Evolutionary conservation across 2,329 filamentous ascomycete species (phyloP).

Genomic region (Emmonsiellopsis sp.): DNA sequence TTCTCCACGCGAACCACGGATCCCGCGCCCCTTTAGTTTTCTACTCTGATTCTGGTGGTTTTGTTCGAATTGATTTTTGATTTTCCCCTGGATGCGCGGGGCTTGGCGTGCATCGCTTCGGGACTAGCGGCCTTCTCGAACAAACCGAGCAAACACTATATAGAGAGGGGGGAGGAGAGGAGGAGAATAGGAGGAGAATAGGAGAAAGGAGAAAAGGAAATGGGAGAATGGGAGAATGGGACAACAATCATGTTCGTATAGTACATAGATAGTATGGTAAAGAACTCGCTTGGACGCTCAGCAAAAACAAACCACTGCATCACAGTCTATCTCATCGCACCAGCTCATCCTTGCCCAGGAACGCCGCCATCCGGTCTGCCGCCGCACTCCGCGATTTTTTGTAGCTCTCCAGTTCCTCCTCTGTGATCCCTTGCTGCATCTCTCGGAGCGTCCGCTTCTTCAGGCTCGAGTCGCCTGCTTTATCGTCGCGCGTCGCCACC

Average conservation of each 20-base stretch:
- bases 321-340: slow-evolving; percentile 5
- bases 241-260: neutral
- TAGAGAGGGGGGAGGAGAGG: too few species aligned
- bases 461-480: slow-evolving; percentile 11
- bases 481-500: slow-evolving; percentile 2
- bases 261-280: neutral
- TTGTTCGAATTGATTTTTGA: neutral
- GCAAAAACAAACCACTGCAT: neutral
- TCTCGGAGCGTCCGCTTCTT: slow-evolving; percentile 72
- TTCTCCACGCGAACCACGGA: neutral
- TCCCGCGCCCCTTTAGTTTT: neutral
- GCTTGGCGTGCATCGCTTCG: neutral
- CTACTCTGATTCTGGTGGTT: neutral
- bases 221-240: too few species aligned
- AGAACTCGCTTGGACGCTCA: slow-evolving; percentile 9
- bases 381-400: slow-evolving; percentile 63
- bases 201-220: too few species aligned
- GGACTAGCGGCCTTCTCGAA: slow-evolving; percentile 1
- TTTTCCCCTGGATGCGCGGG: neutral
- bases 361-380: slow-evolving; percentile 79
- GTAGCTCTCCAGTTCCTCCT: slow-evolving; percentile 81
- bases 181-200: too few species aligned
- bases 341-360: slow-evolving; percentile 65
- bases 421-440: slow-evolving; percentile 66
- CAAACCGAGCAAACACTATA: neutral